Conservation (phyloP, 2,329 filamentous ascomycete genomes). For the Colletotrichum cereale region DNA sequence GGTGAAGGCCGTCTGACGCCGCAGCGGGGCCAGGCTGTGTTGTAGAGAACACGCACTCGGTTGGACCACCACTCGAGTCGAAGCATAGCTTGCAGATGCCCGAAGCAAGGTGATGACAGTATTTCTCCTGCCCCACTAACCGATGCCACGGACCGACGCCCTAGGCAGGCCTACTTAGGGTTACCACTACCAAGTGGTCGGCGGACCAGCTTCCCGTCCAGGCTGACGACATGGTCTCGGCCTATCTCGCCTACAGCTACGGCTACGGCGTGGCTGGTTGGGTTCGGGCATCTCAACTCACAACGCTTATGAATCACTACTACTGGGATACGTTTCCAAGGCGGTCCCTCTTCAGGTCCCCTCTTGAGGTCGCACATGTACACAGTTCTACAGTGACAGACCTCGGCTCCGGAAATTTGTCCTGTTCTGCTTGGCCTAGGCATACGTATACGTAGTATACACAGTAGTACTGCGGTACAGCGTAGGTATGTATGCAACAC, state of each 20-base stretch:
- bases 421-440: not conserved
- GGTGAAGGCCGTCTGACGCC: not conserved
- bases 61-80: not conserved
- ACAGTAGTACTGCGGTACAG: too few relatives aligned
- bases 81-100: not conserved
- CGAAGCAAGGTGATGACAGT: slow-evolving; percentile 9
- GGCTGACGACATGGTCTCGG: not conserved
- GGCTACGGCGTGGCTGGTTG: not conserved
- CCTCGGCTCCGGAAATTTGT: not conserved
- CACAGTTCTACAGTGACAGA: not conserved
- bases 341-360: too few relatives aligned
- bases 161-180: too few relatives aligned
- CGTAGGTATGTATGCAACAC: too few relatives aligned
- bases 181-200: too few relatives aligned
- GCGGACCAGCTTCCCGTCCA: slow-evolving; percentile 5
- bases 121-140: not conserved
- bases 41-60: not conserved
- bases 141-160: not conserved
- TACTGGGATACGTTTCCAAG: too few relatives aligned
- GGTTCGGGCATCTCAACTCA: slow-evolving; percentile 1
- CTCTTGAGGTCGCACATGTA: too few relatives aligned
- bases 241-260: not conserved
- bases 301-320: slow-evolving; percentile 12
- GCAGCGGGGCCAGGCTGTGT: slow-evolving; percentile 4
- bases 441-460: too few relatives aligned